These are phyloP conservation scores for Colletotrichum chrysophilum DNA, from an alignment of 2,329 filamentous ascomycete species.

Conservation along the genomic window DNA sequence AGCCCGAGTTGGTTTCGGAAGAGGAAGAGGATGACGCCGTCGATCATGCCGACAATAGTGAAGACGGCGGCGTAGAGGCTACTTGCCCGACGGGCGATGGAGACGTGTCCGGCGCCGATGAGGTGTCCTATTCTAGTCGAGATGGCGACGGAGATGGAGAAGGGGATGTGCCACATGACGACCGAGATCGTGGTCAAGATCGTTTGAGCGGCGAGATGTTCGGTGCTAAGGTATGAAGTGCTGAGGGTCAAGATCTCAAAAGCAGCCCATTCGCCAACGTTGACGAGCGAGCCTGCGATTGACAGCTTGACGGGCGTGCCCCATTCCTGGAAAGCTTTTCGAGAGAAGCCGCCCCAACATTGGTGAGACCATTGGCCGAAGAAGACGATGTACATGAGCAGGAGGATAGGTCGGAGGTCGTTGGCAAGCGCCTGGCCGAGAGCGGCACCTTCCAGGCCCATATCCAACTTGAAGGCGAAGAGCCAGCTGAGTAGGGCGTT, in stretches of 20 bases:
- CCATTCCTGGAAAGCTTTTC: constrained; percentile 41
- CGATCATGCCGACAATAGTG: constrained; percentile 33
- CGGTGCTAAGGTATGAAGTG: constrained; percentile 48
- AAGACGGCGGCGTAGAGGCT: constrained; percentile 38
- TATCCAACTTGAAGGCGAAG: constrained; percentile 44
- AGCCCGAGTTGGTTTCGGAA: constrained; percentile 32
- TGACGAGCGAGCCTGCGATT: constrained; percentile 42
- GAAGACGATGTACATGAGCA: constrained; percentile 50
- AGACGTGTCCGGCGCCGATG: constrained; percentile 40
- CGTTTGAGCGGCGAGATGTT: constrained; percentile 46
- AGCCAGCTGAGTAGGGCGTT: constrained; percentile 55
- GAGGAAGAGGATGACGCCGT: constrained; percentile 34
- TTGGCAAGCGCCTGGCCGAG: constrained; percentile 54
- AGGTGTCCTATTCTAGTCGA: constrained; percentile 48
- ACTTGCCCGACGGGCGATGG: constrained; percentile 34
- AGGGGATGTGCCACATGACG: constrained; percentile 48
- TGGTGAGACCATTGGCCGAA: constrained; percentile 43
- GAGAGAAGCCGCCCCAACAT: constrained; percentile 51
- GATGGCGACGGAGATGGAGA: constrained; percentile 45
- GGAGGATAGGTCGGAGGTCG: constrained; percentile 50
- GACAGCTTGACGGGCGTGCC: constrained; percentile 43
- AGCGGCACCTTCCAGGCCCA: constrained; percentile 57
- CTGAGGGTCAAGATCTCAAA: constrained; percentile 49
- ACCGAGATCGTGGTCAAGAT: constrained; percentile 44
- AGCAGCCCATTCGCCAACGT: constrained; percentile 46